Evolutionary conservation across 257 asterid species (phyloP).

Genomic region (Nicotiana attenuata): DNA sequence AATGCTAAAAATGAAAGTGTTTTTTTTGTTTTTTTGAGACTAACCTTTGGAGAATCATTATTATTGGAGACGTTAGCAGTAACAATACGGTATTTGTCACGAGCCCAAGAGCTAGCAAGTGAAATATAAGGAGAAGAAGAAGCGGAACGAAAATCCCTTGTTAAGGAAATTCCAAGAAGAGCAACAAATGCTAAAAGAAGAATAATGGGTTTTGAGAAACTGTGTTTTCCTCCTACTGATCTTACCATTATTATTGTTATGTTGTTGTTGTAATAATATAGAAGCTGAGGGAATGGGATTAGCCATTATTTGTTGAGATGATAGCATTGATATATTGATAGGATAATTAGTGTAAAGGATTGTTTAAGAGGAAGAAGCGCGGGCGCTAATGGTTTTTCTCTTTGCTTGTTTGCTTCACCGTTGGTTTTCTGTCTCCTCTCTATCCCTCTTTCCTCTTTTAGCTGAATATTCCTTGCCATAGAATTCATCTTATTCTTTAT

Average conservation of each 20-base stretch:
- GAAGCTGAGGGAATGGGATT: not conserved
- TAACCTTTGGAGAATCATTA: conserved; percentile 24
- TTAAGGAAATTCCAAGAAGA: conserved; percentile 39
- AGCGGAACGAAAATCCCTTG: conserved; percentile 44
- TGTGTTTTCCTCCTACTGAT: conserved; percentile 38
- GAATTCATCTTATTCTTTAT: not conserved
- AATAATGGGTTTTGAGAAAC: conserved; percentile 36
- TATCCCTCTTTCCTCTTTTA: not conserved
- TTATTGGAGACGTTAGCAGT: conserved; percentile 19
- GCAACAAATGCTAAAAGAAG: conserved; percentile 32
- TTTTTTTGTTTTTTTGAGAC: not conserved
- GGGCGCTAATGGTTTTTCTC: conserved; percentile 57
- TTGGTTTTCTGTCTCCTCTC: not conserved
- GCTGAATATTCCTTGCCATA: not conserved
- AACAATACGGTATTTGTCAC: conserved; percentile 16
- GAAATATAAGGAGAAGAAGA: conserved; percentile 32
- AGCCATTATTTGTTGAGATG: conserved; percentile 8
- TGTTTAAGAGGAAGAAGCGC: conserved; percentile 16
- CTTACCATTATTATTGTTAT: conserved; percentile 17
- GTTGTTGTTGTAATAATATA: not conserved
- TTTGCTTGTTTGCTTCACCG: not conserved
- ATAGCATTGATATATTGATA: not conserved
- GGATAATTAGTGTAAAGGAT: not conserved
- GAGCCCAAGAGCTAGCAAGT: conserved; percentile 32
- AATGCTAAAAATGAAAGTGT: too few species aligned